A percentile compares a stretch with the other conserved stretches of the same genome.
These are phyloP conservation scores for Pochonia chlamydosporia DNA, from an alignment of 2,329 filamentous ascomycete species.

Conservation along the genomic window DNA sequence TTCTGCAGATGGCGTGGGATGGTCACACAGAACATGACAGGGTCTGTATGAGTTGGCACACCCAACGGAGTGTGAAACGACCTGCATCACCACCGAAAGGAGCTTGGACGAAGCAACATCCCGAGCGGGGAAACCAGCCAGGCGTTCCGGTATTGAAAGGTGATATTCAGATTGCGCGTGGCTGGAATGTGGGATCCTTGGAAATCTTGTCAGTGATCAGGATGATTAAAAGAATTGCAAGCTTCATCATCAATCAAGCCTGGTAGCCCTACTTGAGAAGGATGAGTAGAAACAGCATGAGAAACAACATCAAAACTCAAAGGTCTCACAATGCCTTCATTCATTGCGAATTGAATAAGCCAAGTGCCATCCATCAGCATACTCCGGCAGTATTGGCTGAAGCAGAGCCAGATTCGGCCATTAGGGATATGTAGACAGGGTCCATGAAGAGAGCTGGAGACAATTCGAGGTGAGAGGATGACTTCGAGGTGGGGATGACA, in stretches of 20 bases:
- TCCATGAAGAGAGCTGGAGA: constrained; percentile 1
- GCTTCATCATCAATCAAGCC: no score
- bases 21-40: constrained; percentile 18
- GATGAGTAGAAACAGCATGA: no score
- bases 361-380: neutral
- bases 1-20: constrained; percentile 17
- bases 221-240: no score
- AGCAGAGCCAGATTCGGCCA: neutral
- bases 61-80: neutral
- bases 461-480: neutral
- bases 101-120: neutral
- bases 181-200: no score
- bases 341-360: no score
- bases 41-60: constrained; percentile 14
- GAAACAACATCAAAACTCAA: no score
- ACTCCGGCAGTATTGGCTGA: neutral
- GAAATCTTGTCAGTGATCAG: no score
- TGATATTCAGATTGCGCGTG: neutral
- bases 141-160: constrained; percentile 5
- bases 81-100: neutral
- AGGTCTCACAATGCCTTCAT: no score
- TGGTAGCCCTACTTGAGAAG: no score
- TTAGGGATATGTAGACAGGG: neutral
- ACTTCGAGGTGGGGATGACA: neutral
- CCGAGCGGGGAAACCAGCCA: neutral